Evolutionary conservation across 768 basidiomycete genomes (phyloP), one percentile per base, ranked within the genome.

Genomic region (Lactarius vividus): DNA sequence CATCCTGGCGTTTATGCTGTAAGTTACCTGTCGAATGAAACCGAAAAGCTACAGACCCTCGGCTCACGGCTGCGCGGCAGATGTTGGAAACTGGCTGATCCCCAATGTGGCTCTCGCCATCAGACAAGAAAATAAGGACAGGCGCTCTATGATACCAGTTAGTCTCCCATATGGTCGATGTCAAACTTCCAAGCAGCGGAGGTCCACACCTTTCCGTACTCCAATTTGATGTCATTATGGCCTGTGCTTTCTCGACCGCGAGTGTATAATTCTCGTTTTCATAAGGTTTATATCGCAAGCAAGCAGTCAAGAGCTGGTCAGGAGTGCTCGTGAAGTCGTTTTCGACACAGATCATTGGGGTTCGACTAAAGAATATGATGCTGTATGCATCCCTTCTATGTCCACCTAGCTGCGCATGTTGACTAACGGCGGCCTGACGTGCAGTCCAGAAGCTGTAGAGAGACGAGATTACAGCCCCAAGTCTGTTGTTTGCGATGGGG

Each of bases 401-500:
- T 0, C 69, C 71, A 8, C 71, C 72, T 46, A 74, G 72, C 18
- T 63, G 84, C 84, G 86, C 71, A 87, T 87, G 23, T 23, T 62
- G 58, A 18, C 61, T 71, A 23, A 79, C 54, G 3, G 80, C 79
- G 26, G 79, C 73, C 16, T 79, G 76, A 2, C 85, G 79, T 0
- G 86, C 81, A 13, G 73, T 63, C 85, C 86, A 87, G 71, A 87
- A 87, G 11, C 76, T 76, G 60, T 84, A 71, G 10, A 87, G 69
- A 1, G 85, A 80, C 0, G 84, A 81, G 46, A 82, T 81, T 0
- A 86, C 86, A 0, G 85, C 84, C 1, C 85, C 85, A n/a, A 85
- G 77, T 26, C 85, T 74, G 66, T 87, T 82, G 64, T 84, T 73
- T 54, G 76, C 74, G 0, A 62, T 68, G 10, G 71, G 73, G 3